Evolutionary conservation across 106 monocot genomes (phyloP).

Genomic region (Hemerocallis citrina): DNA sequence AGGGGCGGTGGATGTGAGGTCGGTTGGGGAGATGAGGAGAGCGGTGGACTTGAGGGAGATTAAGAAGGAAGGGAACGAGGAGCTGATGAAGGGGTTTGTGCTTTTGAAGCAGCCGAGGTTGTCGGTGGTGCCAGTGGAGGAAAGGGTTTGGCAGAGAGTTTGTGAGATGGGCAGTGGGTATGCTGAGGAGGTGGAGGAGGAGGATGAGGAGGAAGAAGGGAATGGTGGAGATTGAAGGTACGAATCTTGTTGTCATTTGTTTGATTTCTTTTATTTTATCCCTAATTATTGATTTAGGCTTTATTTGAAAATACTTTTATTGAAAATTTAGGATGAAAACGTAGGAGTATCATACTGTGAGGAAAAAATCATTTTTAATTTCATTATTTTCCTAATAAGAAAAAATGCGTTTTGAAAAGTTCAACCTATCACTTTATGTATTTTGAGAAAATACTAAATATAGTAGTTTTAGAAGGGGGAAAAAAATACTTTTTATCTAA

Average conservation of each 20-base stretch:
- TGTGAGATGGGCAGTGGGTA: conserved; percentile 84
- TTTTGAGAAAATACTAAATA: too few species aligned
- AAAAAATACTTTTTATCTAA: too few species aligned
- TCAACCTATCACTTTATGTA: too few species aligned
- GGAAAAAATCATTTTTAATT: too few species aligned
- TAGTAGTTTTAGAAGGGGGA: too few species aligned
- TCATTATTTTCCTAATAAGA: too few species aligned
- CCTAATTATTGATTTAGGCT: too few species aligned
- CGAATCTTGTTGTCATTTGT: neutral
- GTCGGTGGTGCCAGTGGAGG: conserved; percentile 78
- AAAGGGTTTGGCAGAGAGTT: conserved; percentile 52
- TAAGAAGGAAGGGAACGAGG: conserved; percentile 40
- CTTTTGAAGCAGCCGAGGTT: conserved; percentile 73
- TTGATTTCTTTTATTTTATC: too few species aligned
- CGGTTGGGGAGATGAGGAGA: conserved; percentile 57
- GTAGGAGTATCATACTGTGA: too few species aligned
- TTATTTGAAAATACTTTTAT: too few species aligned
- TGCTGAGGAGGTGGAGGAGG: conserved; percentile 4
- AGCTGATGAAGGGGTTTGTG: conserved; percentile 49
- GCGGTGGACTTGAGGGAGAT: conserved; percentile 67
- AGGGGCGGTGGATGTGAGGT: conserved; percentile 72
- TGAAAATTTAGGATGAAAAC: too few species aligned
- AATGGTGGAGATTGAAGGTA: neutral
- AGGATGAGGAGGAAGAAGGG: conserved; percentile 15
- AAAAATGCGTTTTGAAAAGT: too few species aligned